phyloP scores from a whole-genome alignment of 129 eudicot species.

The Flaveria robusta region DNA sequence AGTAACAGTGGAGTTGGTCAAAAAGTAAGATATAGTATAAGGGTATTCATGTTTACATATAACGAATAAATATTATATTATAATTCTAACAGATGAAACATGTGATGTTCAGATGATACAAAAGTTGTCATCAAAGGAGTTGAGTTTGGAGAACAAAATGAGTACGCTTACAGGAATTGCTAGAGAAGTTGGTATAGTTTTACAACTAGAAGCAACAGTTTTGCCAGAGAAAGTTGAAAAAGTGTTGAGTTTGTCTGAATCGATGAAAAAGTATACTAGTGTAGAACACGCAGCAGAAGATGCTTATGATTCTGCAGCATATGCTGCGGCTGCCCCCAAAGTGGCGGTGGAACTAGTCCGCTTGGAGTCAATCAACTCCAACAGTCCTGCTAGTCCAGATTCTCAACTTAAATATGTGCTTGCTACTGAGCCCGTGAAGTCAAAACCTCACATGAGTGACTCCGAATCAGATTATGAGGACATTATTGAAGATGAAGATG shows the following conservation, averaged over 20 bases:
- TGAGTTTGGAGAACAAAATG: slow-evolving; percentile 60
- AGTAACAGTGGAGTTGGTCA: slow-evolving; percentile 61
- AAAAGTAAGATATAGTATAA: slow-evolving; percentile 37
- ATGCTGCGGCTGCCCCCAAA: slow-evolving; percentile 58
- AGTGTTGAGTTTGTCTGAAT: slow-evolving; percentile 39
- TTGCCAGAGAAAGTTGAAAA: slow-evolving; percentile 32
- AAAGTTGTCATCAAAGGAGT: slow-evolving; percentile 71
- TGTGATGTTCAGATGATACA: slow-evolving; percentile 54
- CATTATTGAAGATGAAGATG: slow-evolving; percentile 10
- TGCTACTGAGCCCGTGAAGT: slow-evolving; percentile 16
- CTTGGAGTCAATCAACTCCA: slow-evolving; percentile 46
- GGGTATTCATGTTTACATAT: not conserved
- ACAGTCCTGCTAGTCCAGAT: slow-evolving; percentile 29
- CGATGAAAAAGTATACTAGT: slow-evolving; percentile 3
- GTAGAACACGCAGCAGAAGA: slow-evolving; percentile 20
- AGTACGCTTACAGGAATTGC: slow-evolving; percentile 67
- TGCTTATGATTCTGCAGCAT: slow-evolving; percentile 61
- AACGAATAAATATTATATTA: not conserved
- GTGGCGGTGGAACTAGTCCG: slow-evolving; percentile 81
- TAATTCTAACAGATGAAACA: slow-evolving; percentile 9
- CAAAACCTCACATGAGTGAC: slow-evolving; percentile 21
- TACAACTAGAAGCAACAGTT: slow-evolving; percentile 41
- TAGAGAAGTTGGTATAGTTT: slow-evolving; percentile 51
- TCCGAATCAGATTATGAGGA: slow-evolving; percentile 42
- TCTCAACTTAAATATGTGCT: slow-evolving; percentile 19